Conservation (phyloP, 768 basidiomycete genomes). For the Hygrocybe coccinea region DNA sequence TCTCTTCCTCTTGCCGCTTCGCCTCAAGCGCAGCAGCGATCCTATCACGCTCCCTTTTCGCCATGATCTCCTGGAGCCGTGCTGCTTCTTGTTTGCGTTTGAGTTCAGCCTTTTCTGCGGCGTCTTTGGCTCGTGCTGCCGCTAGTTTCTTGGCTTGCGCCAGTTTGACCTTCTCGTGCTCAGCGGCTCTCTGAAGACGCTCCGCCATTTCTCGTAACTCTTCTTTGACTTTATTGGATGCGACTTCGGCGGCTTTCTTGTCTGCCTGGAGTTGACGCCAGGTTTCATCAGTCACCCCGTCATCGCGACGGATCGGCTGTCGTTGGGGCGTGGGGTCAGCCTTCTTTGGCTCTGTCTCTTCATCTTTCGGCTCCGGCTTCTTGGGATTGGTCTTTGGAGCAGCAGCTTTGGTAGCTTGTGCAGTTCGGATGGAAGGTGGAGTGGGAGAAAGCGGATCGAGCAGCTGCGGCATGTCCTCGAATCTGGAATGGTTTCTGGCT, state of each 20-base stretch:
- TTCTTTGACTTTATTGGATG: slow-evolving; percentile 19
- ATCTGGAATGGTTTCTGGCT: background rate
- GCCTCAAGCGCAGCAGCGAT: slow-evolving; percentile 13
- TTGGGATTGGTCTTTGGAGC: slow-evolving; percentile 3
- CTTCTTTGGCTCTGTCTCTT: slow-evolving; percentile 2
- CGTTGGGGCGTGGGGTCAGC: background rate
- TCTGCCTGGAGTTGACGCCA: slow-evolving; percentile 49
- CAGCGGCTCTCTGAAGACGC: slow-evolving; percentile 9
- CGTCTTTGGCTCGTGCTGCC: slow-evolving; percentile 21
- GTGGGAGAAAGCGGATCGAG: slow-evolving; percentile 10
- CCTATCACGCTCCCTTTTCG: slow-evolving; percentile 10
- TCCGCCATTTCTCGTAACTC: slow-evolving; percentile 19
- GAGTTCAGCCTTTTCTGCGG: slow-evolving; percentile 17
- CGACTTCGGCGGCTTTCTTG: slow-evolving; percentile 30
- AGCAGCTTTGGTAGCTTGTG: slow-evolving; percentile 7
- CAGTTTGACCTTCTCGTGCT: slow-evolving; percentile 14
- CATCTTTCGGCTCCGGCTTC: slow-evolving; percentile 6
- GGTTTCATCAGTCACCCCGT: slow-evolving; percentile 46
- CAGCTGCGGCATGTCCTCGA: background rate
- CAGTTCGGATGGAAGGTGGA: slow-evolving; percentile 8
- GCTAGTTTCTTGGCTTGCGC: slow-evolving; percentile 17
- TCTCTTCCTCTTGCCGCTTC: slow-evolving; percentile 25
- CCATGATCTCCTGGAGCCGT: slow-evolving; percentile 23
- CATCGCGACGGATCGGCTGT: slow-evolving; percentile 33
- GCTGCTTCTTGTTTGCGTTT: slow-evolving; percentile 25